phyloP scores from a whole-genome alignment of 345 rosid genomes.

The Nephelium lappaceum region DNA sequence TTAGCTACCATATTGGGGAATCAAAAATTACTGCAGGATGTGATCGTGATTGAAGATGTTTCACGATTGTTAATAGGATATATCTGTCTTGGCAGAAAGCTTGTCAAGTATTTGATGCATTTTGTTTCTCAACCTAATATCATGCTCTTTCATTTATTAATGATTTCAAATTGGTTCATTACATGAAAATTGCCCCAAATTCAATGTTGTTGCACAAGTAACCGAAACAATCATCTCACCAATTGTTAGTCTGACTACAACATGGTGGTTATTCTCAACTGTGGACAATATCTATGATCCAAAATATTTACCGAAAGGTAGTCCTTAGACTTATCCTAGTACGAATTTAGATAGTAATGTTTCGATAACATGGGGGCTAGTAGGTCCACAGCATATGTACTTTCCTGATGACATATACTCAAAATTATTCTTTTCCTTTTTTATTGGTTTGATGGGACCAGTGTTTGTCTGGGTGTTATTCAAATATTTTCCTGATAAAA shows the following conservation, averaged over 20 bases:
- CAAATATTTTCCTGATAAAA: background rate
- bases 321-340: conserved; percentile 11
- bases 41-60: conserved; percentile 6
- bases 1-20: no score
- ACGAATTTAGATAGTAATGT: background rate
- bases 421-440: no score
- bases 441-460: no score
- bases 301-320: conserved; percentile 4
- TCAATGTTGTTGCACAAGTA: no score
- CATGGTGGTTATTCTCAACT: background rate
- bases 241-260: background rate
- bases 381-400: conserved; percentile 2
- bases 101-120: background rate
- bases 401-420: background rate
- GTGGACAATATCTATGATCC: background rate
- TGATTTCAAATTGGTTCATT: background rate
- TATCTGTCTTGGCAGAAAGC: conserved; percentile 6
- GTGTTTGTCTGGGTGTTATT: no score
- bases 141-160: background rate
- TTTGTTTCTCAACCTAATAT: background rate
- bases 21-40: no score
- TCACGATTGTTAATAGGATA: background rate
- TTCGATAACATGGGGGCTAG: conserved; percentile 15
- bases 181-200: background rate
- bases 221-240: no score